A percentile compares a stretch with the other conserved stretches of the same genome.
Conservation (phyloP, 108 stramenopile species). For the Nitzschia inconspicua region DNA sequence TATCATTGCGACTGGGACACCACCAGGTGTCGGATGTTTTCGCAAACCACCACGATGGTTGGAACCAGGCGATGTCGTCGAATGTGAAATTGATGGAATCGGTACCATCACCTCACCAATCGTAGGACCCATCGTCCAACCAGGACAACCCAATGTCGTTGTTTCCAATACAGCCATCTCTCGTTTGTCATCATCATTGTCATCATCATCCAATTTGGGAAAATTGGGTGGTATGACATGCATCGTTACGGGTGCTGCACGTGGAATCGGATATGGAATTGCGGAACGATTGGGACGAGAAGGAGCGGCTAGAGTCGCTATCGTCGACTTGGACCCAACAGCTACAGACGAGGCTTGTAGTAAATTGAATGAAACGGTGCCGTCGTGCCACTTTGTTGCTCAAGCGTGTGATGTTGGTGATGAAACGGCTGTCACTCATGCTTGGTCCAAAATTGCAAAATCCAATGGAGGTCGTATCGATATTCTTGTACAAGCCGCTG, state of each 20-base stretch:
- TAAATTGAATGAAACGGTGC: constrained; percentile 1
- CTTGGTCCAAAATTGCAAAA: constrained; percentile 36
- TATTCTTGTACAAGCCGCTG: neutral
- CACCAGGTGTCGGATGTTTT: constrained; percentile 67
- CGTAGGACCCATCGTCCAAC: constrained; percentile 15
- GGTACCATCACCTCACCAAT: constrained; percentile 45
- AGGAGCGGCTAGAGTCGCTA: constrained; percentile 36
- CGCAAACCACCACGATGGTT: constrained; percentile 60
- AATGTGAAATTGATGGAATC: constrained; percentile 62
- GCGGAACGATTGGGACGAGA: constrained; percentile 46
- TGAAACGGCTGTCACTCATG: constrained; percentile 24
- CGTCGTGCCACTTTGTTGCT: constrained; percentile 16
- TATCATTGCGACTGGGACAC: constrained; percentile 63
- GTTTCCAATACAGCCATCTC: neutral
- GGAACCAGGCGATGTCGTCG: constrained; percentile 51
- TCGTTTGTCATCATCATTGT: neutral
- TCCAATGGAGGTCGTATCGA: constrained; percentile 21
- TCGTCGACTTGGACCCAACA: constrained; percentile 40
- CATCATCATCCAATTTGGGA: neutral
- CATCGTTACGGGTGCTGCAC: constrained; percentile 55
- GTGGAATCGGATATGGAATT: constrained; percentile 60
- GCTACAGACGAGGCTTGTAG: constrained; percentile 29
- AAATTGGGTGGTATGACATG: constrained; percentile 11
- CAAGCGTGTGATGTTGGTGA: constrained; percentile 52
- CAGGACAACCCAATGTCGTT: neutral